Evolutionary conservation across 2,329 filamentous ascomycete species (phyloP), one percentile per base, ranked within the genome.

Genomic region (Myrmaecium sp.): DNA sequence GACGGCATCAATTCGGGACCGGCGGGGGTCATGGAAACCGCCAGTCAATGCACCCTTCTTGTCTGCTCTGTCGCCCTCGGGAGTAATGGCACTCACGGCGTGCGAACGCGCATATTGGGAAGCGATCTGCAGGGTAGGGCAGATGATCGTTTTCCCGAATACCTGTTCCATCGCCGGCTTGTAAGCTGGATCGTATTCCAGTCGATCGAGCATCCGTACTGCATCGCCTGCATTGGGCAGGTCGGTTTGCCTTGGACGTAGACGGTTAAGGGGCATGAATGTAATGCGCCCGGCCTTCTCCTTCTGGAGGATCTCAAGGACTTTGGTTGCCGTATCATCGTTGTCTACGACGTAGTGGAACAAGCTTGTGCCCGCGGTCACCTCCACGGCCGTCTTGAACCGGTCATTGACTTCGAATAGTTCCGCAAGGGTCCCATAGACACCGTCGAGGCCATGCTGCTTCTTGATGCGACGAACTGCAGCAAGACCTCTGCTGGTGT

Each of bases 271-370:
- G 0, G 89, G 89, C 66, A 95, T 86, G 43, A 94, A 94, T 0
- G 91, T 98, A 11, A 98, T 68, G 44, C 89, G 71, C 8, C 89
- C 89, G 10, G 78, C 76, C 33, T 73, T 77, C 38, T 81, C 72
- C 36, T 73, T 74, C 46, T 83, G 77, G 15, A 98, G 61, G 9
- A 73, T 67, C 37, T 86, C 77, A 22, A 89, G 71, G 17, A 94
- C 68, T 38, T 71, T 69, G 1, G 80, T 82, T 1, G 84, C 83
- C 0, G 84, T 94, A 21, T 78, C 71, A 33, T 91, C 82, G 26
- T 77, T 86, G 48, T 98, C 86, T 22, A 95, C 86, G 7, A 98
- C 74, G 38, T 93, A 93, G 52, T 98, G 82, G 55, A 98, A 98
- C 6, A 98, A 63, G 47, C 82, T 92, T 35, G 74, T 75, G 11